Percentiles rank a stretch among this genome's conserved stretches.
These are phyloP conservation scores for Neonectria coccinea DNA, from an alignment of 2,329 filamentous ascomycete species.

Conservation along the genomic window DNA sequence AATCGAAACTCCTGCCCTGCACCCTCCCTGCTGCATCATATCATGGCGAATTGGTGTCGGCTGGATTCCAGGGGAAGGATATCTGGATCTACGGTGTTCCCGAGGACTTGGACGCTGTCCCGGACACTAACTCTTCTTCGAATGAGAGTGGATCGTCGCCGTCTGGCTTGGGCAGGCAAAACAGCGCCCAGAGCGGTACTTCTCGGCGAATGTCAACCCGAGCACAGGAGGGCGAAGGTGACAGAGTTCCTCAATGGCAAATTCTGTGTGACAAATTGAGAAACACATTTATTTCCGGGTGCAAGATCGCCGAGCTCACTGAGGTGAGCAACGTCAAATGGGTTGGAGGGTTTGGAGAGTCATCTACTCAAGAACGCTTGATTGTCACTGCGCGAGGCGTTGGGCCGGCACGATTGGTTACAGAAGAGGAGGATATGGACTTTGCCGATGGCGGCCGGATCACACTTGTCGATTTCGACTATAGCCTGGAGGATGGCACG, in stretches of 20 bases:
- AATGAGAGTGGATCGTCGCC: conserved; percentile 41
- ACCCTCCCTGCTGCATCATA: conserved; percentile 77
- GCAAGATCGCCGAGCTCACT: conserved; percentile 72
- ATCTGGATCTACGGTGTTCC: conserved; percentile 86
- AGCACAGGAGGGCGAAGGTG: conserved; percentile 46
- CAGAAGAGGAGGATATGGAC: conserved; percentile 78
- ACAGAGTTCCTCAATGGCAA: conserved; percentile 74
- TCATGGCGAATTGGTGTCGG: conserved; percentile 77
- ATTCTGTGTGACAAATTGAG: conserved; percentile 74
- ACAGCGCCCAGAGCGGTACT: conserved; percentile 45
- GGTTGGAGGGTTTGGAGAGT: conserved; percentile 68
- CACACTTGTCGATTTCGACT: conserved; percentile 79
- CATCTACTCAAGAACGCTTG: conserved; percentile 66
- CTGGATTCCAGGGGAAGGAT: conserved; percentile 78
- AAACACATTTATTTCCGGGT: conserved; percentile 77
- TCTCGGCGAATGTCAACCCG: conserved; percentile 50
- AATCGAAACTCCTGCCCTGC: conserved; percentile 72
- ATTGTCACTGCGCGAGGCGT: conserved; percentile 80
- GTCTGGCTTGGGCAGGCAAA: conserved; percentile 47
- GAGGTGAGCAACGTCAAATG: conserved; percentile 78
- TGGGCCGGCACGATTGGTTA: conserved; percentile 65
- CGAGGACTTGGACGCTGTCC: conserved; percentile 74
- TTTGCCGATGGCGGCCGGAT: conserved; percentile 84
- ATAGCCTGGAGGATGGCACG: conserved; percentile 66
- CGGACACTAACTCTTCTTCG: conserved; percentile 53